Base-by-base conservation (phyloP, 225 moss, liverwort and hornwort genomes). In the Rhytidiadelphus loreus region DNA sequence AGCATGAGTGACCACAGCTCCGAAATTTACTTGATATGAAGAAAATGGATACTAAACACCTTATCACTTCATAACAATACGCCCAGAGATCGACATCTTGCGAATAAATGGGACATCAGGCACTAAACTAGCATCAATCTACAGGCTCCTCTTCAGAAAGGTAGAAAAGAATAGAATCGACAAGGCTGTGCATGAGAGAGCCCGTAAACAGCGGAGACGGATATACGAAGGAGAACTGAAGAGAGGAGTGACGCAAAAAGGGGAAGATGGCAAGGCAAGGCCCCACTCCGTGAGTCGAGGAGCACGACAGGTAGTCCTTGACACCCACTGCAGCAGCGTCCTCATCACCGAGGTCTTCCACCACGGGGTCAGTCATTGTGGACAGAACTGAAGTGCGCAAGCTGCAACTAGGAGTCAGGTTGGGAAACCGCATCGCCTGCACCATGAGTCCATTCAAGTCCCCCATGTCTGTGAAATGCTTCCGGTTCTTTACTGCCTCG, bases 401-500 rank as follows among this genome's bases (percentile, higher is more conserved):
- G 63, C 87, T 89, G 72, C 89, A 86, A 61, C 80, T 90, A 2
- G 98, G 98, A 22, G 96, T 97, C 77, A 96, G 84, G 46, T 88
- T 81, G 21, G 98, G 95, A 80, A 95, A 92, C 35, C 94, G 64
- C 83, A 98, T 91, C 39, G 98, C 98, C 71, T 96, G 95, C 43
- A 89, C 85, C 95, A 95, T 95, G 32, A 98, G 92, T 53, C 85
- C 86, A 87, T 93, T 95, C 82, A 98, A 89, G 87, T 92, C 93
- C 28, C 92, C 95, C 93, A 98, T 95, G 79, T 98, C 97, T 53
- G 94, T 94, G 90, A 97, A 98, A 48, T 97, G 95, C 77, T 95
- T 98, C 71, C 91, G 91, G 56, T 86, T 93, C 83, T 90, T 92
- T 18, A 98, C 71, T 41, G 93, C 86, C 11, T 91, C 92, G 44